phyloP scores from a whole-genome alignment of 2,329 filamentous ascomycete species.

The Venturia aucupariae region DNA sequence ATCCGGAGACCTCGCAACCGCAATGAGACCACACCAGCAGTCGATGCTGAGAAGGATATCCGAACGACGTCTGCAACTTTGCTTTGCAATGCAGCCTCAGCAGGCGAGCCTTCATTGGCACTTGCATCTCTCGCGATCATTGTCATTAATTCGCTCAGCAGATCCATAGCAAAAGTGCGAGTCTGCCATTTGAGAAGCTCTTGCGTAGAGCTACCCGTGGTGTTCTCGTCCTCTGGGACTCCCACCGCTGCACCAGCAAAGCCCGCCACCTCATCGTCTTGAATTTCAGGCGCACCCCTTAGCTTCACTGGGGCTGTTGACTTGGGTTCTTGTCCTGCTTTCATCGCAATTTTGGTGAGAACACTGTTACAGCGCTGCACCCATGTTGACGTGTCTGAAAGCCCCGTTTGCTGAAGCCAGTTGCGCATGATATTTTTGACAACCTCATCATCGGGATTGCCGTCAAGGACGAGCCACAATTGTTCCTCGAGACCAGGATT shows the following conservation, averaged over 20 bases:
- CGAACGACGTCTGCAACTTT: conserved; percentile 86
- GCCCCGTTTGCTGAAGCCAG: conserved; percentile 85
- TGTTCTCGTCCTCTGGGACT: conserved; percentile 34
- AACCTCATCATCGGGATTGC: conserved; percentile 59
- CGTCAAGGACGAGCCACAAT: conserved; percentile 82
- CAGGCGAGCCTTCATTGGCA: conserved; percentile 66
- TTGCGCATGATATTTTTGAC: conserved; percentile 83
- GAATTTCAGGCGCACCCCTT: conserved; percentile 61
- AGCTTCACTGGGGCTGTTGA: conserved; percentile 33
- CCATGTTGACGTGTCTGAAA: conserved; percentile 75
- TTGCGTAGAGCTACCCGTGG: conserved; percentile 46
- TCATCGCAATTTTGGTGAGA: conserved; percentile 72
- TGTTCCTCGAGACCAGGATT: conserved; percentile 77
- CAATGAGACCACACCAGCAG: conserved; percentile 81
- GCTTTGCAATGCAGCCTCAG: conserved; percentile 69
- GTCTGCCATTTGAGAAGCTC: conserved; percentile 95
- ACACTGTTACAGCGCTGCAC: conserved; percentile 80
- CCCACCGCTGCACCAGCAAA: conserved; percentile 70
- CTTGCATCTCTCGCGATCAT: conserved; percentile 67
- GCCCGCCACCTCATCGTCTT: conserved; percentile 93
- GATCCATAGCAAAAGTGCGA: conserved; percentile 84
- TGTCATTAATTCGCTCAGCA: conserved; percentile 71
- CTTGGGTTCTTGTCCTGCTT: conserved; percentile 40
- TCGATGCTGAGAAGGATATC: conserved; percentile 96
- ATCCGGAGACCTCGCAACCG: conserved; percentile 88